phyloP scores from a whole-genome alignment of 2,329 filamentous ascomycete genomes.

The Trichophyton rubrum region DNA sequence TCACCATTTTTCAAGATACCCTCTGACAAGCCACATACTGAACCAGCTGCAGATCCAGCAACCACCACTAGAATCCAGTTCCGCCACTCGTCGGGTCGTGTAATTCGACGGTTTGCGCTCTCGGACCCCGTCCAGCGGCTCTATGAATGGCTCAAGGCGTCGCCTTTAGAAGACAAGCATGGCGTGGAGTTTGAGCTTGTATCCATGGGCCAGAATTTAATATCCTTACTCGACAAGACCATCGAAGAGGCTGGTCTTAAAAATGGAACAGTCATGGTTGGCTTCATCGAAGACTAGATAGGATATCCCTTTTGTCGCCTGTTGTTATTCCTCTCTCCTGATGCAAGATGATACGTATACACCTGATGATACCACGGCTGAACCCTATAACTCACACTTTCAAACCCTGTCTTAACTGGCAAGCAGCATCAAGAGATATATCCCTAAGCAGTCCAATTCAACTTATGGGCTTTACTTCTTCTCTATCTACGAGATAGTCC shows the following conservation, averaged over 20 bases:
- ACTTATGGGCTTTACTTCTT: not conserved
- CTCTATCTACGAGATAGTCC: too few species aligned
- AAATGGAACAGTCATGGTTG: constrained; percentile 91
- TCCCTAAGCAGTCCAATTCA: not conserved
- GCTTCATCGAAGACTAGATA: constrained; percentile 47
- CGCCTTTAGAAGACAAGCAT: constrained; percentile 66
- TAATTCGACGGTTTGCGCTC: constrained; percentile 74
- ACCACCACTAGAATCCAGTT: constrained; percentile 85
- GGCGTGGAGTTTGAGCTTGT: constrained; percentile 78
- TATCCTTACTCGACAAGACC: constrained; percentile 58
- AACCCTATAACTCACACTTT: not conserved
- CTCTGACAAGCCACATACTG: constrained; percentile 57
- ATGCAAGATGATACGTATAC: not conserved
- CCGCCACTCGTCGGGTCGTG: constrained; percentile 66
- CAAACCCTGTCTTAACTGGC: not conserved
- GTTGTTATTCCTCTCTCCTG: not conserved
- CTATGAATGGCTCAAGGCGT: constrained; percentile 93
- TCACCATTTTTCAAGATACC: constrained; percentile 55
- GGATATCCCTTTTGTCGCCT: not conserved
- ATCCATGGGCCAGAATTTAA: constrained; percentile 73
- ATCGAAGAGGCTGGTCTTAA: constrained; percentile 76
- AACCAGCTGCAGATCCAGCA: constrained; percentile 59
- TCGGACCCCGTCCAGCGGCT: constrained; percentile 67
- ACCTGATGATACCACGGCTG: not conserved
- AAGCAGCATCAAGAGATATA: not conserved